Base-by-base conservation (phyloP, 2,329 filamentous ascomycete genomes). In the Pseudocercospora cruenta region DNA sequence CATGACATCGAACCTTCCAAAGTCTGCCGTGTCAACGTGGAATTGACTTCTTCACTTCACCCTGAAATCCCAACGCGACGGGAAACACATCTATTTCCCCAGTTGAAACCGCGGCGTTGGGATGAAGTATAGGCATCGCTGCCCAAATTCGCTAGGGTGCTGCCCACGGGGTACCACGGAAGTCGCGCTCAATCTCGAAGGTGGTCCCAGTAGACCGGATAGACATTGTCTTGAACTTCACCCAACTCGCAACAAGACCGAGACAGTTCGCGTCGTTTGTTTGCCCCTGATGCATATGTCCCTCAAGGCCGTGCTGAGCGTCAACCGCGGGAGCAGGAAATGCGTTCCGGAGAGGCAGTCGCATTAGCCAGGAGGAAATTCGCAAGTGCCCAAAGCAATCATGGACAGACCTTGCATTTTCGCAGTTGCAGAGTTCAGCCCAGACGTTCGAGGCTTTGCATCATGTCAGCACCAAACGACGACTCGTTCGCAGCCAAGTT, bases 1-100 rank as follows among this genome's bases (percentile, higher is more conserved):
- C 33, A 43, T 60, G 58, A 60, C 62, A 51, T 64, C 59, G 58
- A 22, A 53, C 59, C 33, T 36, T 14, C 33, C 9, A 36, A 36
- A 36, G 14, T 36, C 33, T 36, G 28, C 28, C 28, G 28, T 31
- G 28, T 31, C 28, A 31, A 31, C 28, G 28, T 31, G 28, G 28
- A 31, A 31, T 31, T 31, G 28, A 12, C 33, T 36, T 36, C 33
- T 36, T 36, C 33, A 36, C 33, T 36, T 36, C 33, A 36, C 14
- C 45, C 14, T 47, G 45, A 47, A 47, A 47, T 47, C 45, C 45
- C 45, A 47, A 19, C 45, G 21, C 45, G 21, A 47, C 21, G 45
- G 45, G 9, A 19, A 47, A 19, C n/a, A 47, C 45, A 8, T 47
- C 14, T 12, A 9, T 36, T 36, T 36, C 33, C 33, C 33, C 33